phyloP scores from a whole-genome alignment of 306 rosid species.

The Rosa lucieae region DNA sequence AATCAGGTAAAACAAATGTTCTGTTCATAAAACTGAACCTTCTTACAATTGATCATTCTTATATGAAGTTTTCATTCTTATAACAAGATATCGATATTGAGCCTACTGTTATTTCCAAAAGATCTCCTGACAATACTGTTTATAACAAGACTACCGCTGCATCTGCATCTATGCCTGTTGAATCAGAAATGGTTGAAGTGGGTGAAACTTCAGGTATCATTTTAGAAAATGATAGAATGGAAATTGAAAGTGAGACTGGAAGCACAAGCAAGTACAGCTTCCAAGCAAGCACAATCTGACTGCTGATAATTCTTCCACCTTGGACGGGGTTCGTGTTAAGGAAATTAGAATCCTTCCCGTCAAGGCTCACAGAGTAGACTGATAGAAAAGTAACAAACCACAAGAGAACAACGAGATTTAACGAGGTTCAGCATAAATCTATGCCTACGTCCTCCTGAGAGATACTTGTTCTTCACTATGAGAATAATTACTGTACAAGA shows the following conservation, averaged over 20 bases:
- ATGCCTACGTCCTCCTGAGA: too few relatives aligned
- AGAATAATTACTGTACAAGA: too few relatives aligned
- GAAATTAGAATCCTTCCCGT: too few relatives aligned
- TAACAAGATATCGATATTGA: constrained; percentile 2
- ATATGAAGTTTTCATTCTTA: too few relatives aligned
- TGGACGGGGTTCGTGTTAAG: neutral
- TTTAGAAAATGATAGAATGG: constrained; percentile 25
- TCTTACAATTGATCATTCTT: too few relatives aligned
- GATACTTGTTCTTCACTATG: too few relatives aligned
- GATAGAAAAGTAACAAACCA: too few relatives aligned
- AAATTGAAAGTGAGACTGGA: constrained; percentile 13
- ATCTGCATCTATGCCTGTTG: constrained; percentile 23
- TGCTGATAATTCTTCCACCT: neutral
- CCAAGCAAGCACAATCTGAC: neutral
- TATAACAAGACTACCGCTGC: constrained; percentile 11
- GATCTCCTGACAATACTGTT: constrained; percentile 20
- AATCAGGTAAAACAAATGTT: too few relatives aligned
- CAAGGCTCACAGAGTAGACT: too few relatives aligned
- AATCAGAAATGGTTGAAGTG: constrained; percentile 26
- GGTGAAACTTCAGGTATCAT: constrained; percentile 26
- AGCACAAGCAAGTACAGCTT: neutral
- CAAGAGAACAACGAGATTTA: too few relatives aligned
- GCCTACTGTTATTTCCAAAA: constrained; percentile 16
- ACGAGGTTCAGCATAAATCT: too few relatives aligned
- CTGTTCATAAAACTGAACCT: too few relatives aligned